A percentile compares a stretch with the other conserved stretches of the same genome.
phyloP scores from a whole-genome alignment of 176 grass and related monocot species.

The sorghum (Sorghum bicolor) region DNA sequence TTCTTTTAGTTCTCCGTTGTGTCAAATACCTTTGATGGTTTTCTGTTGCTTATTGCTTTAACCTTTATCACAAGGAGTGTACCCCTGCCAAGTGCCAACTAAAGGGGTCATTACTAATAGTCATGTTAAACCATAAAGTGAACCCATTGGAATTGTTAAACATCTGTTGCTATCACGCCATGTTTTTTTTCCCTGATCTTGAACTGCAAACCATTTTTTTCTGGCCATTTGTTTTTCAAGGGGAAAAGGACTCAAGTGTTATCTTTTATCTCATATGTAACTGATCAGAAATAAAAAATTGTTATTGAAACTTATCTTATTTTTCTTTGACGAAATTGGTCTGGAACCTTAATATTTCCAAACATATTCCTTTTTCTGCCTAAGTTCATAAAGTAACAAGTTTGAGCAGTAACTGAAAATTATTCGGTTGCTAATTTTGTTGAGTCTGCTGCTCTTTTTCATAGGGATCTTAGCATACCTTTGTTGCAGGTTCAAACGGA shows the following conservation, averaged over 20 bases:
- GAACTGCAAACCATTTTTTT: not conserved
- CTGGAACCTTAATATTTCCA: not conserved
- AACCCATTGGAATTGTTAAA: not conserved
- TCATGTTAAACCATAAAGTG: not conserved
- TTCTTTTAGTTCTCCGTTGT: not conserved
- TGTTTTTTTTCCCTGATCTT: not conserved
- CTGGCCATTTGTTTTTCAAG: not conserved
- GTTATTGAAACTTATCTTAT: not conserved
- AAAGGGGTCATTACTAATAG: not conserved
- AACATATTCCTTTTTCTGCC: not conserved
- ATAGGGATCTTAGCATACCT: conserved; percentile 11
- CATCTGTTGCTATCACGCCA: not conserved
- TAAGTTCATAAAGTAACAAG: conserved; percentile 1
- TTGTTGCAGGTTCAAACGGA: conserved; percentile 67
- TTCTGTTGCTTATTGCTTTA: not conserved
- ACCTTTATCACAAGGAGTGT: not conserved
- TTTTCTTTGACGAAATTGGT: not conserved
- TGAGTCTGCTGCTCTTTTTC: not conserved
- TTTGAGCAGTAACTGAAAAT: not conserved
- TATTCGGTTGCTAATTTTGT: not conserved
- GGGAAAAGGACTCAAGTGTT: not conserved
- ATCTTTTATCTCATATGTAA: not conserved
- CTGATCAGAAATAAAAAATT: not conserved
- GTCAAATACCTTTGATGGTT: not conserved
- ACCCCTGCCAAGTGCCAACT: not conserved